phyloP scores from a whole-genome alignment of 2,329 filamentous ascomycete genomes.

The Botrytis elliptica region DNA sequence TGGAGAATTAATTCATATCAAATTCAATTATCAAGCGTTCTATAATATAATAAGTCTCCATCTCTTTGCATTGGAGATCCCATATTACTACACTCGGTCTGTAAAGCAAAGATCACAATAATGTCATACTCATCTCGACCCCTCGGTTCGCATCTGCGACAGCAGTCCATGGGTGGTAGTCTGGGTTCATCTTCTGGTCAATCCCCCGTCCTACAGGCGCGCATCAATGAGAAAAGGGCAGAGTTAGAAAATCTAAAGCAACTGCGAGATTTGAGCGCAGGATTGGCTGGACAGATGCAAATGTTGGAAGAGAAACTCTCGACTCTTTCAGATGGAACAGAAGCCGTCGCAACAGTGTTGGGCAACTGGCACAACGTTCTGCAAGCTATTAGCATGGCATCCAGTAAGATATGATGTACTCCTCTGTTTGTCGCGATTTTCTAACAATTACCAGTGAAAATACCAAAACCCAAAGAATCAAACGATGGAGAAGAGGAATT shows the following conservation, averaged over 20 bases:
- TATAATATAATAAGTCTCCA: not conserved
- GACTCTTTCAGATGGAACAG: conserved; percentile 77
- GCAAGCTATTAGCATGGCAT: conserved; percentile 82
- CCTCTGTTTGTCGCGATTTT: not conserved
- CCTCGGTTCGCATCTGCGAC: conserved; percentile 66
- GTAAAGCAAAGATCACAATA: conserved; percentile 4
- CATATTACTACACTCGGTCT: not conserved
- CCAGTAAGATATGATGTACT: conserved; percentile 53
- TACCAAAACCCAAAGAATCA: conserved; percentile 57
- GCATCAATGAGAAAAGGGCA: conserved; percentile 82
- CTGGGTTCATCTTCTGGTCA: conserved; percentile 52
- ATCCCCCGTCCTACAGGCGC: conserved; percentile 67
- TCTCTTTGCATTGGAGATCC: conserved; percentile 3
- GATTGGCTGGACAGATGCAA: conserved; percentile 79
- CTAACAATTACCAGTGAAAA: conserved; percentile 54
- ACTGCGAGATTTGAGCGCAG: conserved; percentile 74
- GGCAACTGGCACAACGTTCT: conserved; percentile 63
- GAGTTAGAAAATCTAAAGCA: conserved; percentile 79
- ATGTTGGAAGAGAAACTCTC: conserved; percentile 73
- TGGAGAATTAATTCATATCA: conserved; percentile 9
- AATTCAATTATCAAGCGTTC: not conserved
- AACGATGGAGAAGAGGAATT: conserved; percentile 45
- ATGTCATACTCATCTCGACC: conserved; percentile 59
- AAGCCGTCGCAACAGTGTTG: conserved; percentile 52
- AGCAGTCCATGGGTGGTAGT: conserved; percentile 54